Base-by-base conservation (phyloP, 148 eudicot genomes). In the Limonium bicolor region DNA sequence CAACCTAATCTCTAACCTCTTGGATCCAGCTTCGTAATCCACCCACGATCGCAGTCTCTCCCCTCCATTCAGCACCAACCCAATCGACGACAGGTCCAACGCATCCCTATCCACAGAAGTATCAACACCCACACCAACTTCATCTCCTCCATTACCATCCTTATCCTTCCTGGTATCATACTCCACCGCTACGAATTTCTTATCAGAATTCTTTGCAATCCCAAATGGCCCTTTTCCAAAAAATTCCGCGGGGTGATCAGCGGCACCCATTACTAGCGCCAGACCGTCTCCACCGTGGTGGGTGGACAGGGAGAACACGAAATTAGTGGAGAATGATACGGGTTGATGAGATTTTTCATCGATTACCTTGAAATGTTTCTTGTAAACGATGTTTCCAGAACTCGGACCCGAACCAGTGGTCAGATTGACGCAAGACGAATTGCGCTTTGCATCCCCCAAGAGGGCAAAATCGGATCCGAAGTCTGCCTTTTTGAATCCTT, bases 1-100 rank as follows among this genome's bases (percentile, higher is more conserved):
- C 56, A 82, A 46, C 36, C 86, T 63, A 56, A 82, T 53, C 50
- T 82, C 79, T 41, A 82, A 48, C 40, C 77, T 55, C 15, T 59
- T 66, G 2, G 76, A 74, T 46, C 68, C 68, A 34, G 93, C 80
- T 33, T 74, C 82, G 42, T 77, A 82, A 60, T 77, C 79, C 29
- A 82, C 52, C 93, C 93, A 82, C 19, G 82, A 52, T 14, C 46
- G 64, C 23, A 73, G 33, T 14, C 54, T 69, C 15, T 25, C 33
- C 0, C 79, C 82, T 40, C 61, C 59, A 35, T 59, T 66, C 7
- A 72, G 36, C 25, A 39, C 51, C 55, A 74, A 42, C 42, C 62
- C 58, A 30, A 68, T 33, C 4, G 66, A 61, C 0, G 78, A 67
- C 6, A 72, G 66, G 58, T 76, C 67, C 51, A 65, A 51, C 24